These are phyloP conservation scores for Epichloe typhina DNA, from an alignment of 2,329 filamentous ascomycete species.

Conservation along the genomic window DNA sequence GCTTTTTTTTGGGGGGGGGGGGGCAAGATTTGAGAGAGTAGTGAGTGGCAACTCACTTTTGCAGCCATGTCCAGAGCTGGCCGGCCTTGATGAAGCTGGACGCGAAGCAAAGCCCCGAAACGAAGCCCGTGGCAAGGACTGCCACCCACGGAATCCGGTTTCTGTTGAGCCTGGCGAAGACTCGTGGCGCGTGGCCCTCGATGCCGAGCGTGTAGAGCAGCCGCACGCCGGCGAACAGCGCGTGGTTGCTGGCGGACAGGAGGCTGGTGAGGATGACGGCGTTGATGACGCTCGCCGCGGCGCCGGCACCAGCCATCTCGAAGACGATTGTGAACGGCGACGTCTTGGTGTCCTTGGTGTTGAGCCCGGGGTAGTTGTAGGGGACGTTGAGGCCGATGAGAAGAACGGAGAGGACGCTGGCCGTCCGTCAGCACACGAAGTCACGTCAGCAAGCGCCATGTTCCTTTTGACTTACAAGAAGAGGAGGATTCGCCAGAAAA, in stretches of 20 bases:
- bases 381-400: constrained; percentile 44
- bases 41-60: constrained; percentile 33
- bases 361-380: constrained; percentile 30
- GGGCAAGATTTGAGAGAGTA: no score
- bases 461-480: constrained; percentile 24
- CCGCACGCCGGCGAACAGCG: constrained; percentile 21
- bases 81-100: constrained; percentile 53
- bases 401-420: constrained; percentile 24
- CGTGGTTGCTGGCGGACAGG: constrained; percentile 24
- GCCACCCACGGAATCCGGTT: constrained; percentile 26
- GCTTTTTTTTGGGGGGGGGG: background rate
- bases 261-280: constrained; percentile 35
- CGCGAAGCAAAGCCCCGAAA: constrained; percentile 50
- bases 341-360: constrained; percentile 19
- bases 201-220: constrained; percentile 23
- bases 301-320: constrained; percentile 37
- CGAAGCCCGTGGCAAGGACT: constrained; percentile 36
- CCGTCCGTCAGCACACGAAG: background rate
- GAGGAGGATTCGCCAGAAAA: constrained; percentile 49
- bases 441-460: background rate
- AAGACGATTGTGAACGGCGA: constrained; percentile 45
- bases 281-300: constrained; percentile 42
- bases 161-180: constrained; percentile 31
- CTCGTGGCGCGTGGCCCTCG: constrained; percentile 37
- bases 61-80: constrained; percentile 52